These are phyloP conservation scores for Rhodomyrtus psidioides DNA, from an alignment of 441 rosid species.

Conservation along the genomic window DNA sequence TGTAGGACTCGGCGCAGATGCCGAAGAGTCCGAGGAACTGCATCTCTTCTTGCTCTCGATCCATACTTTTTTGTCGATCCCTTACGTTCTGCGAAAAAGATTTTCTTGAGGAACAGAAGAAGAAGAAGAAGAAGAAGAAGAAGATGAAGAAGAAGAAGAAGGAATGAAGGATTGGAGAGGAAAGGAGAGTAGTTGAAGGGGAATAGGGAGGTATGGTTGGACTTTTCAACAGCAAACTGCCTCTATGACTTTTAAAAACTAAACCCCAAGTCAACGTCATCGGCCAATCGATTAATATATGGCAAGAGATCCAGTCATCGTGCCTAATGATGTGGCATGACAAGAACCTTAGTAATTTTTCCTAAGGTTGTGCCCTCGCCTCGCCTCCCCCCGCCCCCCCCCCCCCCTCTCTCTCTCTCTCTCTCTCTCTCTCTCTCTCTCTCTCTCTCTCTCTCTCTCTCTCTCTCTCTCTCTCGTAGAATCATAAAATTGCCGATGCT, in stretches of 20 bases:
- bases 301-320: background rate
- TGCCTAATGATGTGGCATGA: too few relatives aligned
- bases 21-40: constrained; percentile 42
- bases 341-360: too few relatives aligned
- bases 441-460: too few relatives aligned
- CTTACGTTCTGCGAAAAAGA: background rate
- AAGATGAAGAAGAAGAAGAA: too few relatives aligned
- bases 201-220: background rate
- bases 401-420: too few relatives aligned
- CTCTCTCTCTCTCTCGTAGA: too few relatives aligned
- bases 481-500: too few relatives aligned
- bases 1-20: constrained; percentile 38
- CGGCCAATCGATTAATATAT: background rate
- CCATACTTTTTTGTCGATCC: constrained; percentile 21
- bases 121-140: too few relatives aligned
- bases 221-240: background rate
- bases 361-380: too few relatives aligned
- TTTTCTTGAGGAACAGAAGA: background rate
- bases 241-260: background rate
- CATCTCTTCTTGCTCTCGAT: constrained; percentile 56
- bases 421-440: too few relatives aligned
- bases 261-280: background rate
- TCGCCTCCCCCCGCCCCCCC: too few relatives aligned
- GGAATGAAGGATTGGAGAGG: background rate
- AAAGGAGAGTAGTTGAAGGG: background rate